These are phyloP conservation scores for Colletotrichum musae DNA, from an alignment of 2,329 filamentous ascomycete genomes.

Conservation along the genomic window DNA sequence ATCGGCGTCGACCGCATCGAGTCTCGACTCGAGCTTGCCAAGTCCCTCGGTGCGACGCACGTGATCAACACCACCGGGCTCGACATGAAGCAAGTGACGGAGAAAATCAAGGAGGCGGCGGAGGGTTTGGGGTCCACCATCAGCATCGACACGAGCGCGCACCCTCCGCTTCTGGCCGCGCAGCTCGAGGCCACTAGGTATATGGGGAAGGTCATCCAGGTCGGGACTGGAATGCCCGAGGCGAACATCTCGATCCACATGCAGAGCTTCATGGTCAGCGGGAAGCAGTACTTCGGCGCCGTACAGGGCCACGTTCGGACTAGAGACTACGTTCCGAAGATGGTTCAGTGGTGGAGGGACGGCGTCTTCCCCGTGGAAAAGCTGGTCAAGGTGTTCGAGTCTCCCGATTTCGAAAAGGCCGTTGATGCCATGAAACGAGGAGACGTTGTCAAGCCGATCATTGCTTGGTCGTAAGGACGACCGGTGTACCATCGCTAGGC, in stretches of 20 bases:
- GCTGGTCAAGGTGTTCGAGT: constrained; percentile 51
- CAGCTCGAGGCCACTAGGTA: constrained; percentile 58
- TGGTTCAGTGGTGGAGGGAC: constrained; percentile 51
- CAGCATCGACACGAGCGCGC: constrained; percentile 66
- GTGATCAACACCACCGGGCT: constrained; percentile 44
- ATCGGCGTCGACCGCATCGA: constrained; percentile 46
- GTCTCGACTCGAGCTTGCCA: constrained; percentile 45
- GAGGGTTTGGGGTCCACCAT: constrained; percentile 62
- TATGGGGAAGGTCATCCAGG: constrained; percentile 64
- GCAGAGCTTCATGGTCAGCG: constrained; percentile 61
- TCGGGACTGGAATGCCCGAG: constrained; percentile 62
- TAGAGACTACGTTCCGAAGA: constrained; percentile 53
- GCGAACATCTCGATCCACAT: constrained; percentile 58
- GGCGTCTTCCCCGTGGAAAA: constrained; percentile 52
- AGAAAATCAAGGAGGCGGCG: constrained; percentile 53
- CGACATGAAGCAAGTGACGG: constrained; percentile 45
- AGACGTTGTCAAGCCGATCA: constrained; percentile 37
- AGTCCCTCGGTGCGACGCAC: constrained; percentile 52
- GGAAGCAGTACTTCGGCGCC: constrained; percentile 63
- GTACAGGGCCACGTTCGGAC: constrained; percentile 50
- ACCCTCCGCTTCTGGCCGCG: constrained; percentile 54
- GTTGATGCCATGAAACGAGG: constrained; percentile 50
- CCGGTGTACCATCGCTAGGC: too few relatives aligned
- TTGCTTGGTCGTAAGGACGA: constrained; percentile 34
- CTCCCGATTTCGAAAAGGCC: constrained; percentile 47